These are phyloP conservation scores for Pyrenophora seminiperda DNA, from an alignment of 2,329 filamentous ascomycete species.

Conservation along the genomic window DNA sequence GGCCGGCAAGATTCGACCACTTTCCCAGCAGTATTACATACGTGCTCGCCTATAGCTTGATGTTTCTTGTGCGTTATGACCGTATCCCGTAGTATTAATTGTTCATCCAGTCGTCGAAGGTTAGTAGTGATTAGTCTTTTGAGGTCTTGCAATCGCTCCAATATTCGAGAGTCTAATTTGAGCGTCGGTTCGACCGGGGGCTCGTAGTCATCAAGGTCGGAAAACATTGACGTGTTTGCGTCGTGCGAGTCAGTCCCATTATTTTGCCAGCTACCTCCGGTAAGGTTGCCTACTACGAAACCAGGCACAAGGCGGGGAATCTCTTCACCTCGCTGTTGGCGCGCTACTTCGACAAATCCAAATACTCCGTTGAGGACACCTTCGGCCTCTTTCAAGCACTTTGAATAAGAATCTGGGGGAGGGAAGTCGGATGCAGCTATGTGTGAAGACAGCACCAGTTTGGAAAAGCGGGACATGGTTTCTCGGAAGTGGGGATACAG, in stretches of 20 bases:
- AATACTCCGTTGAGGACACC: slow-evolving; percentile 92
- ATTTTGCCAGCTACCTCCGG: slow-evolving; percentile 85
- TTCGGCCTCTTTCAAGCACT: slow-evolving; percentile 96
- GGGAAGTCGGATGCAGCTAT: slow-evolving; percentile 97
- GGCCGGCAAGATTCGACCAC: slow-evolving; percentile 88
- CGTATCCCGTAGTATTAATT: slow-evolving; percentile 76
- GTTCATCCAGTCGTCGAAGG: slow-evolving; percentile 86
- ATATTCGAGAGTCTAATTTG: slow-evolving; percentile 73
- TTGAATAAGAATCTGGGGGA: slow-evolving; percentile 88
- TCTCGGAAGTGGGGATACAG: slow-evolving; percentile 96
- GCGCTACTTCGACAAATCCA: slow-evolving; percentile 93
- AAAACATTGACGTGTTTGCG: slow-evolving; percentile 67
- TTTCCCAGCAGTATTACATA: slow-evolving; percentile 77
- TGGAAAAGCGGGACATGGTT: slow-evolving; percentile 99
- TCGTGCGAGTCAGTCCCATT: slow-evolving; percentile 69
- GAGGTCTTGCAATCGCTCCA: slow-evolving; percentile 84
- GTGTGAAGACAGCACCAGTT: slow-evolving; percentile 95
- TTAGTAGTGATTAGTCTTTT: slow-evolving; percentile 84
- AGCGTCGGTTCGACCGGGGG: slow-evolving; percentile 71
- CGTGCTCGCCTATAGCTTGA: slow-evolving; percentile 76
- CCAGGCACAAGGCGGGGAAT: slow-evolving; percentile 92
- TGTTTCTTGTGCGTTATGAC: slow-evolving; percentile 80
- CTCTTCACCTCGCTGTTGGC: slow-evolving; percentile 89
- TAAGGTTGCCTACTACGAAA: slow-evolving; percentile 83
- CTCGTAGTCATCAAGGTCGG: slow-evolving; percentile 86